phyloP scores from a whole-genome alignment of 352 stramenopile genomes.

The Phytophthora pseudosyringae region DNA sequence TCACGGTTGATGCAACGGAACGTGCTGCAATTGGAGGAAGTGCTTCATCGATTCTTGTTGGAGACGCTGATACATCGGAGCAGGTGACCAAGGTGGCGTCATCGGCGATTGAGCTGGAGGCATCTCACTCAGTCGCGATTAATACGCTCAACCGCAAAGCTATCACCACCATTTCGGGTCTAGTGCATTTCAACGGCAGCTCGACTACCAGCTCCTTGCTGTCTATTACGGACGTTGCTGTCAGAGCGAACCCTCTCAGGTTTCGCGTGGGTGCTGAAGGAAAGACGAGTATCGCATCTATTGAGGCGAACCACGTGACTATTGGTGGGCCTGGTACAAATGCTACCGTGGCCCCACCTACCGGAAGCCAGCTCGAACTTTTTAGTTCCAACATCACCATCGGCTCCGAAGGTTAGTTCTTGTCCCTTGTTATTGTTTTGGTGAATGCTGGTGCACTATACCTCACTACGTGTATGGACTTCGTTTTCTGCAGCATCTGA shows the following conservation, averaged over 20 bases:
- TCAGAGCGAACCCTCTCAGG: conserved; percentile 30
- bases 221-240: conserved; percentile 30
- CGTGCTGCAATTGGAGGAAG: conserved; percentile 33
- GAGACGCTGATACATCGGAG: conserved; percentile 20
- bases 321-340: conserved; percentile 43
- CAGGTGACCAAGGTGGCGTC: conserved; percentile 46
- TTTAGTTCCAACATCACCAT: conserved; percentile 42
- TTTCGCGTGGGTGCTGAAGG: conserved; percentile 40
- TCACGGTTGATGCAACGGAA: conserved; percentile 37
- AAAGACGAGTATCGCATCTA: conserved; percentile 32
- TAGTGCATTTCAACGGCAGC: conserved; percentile 40
- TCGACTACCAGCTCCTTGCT: conserved; percentile 24
- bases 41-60: conserved; percentile 35
- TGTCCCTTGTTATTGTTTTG: conserved; percentile 1
- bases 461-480: conserved; percentile 4
- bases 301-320: conserved; percentile 39
- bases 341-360: conserved; percentile 22
- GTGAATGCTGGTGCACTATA: neutral
- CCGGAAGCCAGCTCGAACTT: conserved; percentile 31
- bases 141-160: conserved; percentile 29
- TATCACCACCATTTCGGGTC: conserved; percentile 38
- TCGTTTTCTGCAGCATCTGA: conserved; percentile 30
- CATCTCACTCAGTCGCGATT: conserved; percentile 33
- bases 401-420: conserved; percentile 37
- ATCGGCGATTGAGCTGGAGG: conserved; percentile 39